These are phyloP conservation scores for Fusarium sp. DNA, from an alignment of 2,329 filamentous ascomycete genomes.

Conservation along the genomic window DNA sequence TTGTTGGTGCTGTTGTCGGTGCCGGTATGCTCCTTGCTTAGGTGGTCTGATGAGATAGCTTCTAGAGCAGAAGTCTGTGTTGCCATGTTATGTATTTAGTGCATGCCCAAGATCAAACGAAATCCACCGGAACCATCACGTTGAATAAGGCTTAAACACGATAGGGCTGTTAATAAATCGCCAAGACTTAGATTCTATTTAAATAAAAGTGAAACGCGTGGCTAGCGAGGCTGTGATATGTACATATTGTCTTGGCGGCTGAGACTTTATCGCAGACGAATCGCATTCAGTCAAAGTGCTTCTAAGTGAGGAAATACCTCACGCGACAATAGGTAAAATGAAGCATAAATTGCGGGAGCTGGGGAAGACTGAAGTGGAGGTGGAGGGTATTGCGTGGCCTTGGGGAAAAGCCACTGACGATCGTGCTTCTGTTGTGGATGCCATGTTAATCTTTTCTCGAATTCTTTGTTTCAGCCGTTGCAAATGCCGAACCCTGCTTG, in stretches of 20 bases:
- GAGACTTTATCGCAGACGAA: conserved; percentile 1
- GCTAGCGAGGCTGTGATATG: conserved; percentile 32
- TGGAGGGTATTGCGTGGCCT: conserved; percentile 30
- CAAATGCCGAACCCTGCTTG: conserved; percentile 8
- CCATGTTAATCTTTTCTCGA: background rate
- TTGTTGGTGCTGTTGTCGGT: conserved; percentile 32
- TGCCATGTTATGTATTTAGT: too few relatives aligned
- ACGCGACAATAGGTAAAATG: conserved; percentile 27
- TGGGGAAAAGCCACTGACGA: conserved; percentile 16
- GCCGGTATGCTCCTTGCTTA: conserved; percentile 38
- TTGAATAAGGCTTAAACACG: conserved; percentile 1
- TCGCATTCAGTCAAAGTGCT: background rate
- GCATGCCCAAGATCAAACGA: background rate
- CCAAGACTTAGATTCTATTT: conserved; percentile 13
- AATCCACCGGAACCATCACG: background rate
- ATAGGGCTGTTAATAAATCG: conserved; percentile 14
- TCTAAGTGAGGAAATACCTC: conserved; percentile 25
- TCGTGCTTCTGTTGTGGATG: background rate
- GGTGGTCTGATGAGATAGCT: background rate
- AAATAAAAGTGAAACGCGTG: conserved; percentile 25
- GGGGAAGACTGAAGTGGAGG: too few relatives aligned
- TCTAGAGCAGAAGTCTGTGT: background rate
- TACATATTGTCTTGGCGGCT: conserved; percentile 26
- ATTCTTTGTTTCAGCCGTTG: background rate
- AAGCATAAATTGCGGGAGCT: conserved; percentile 22